Conservation (phyloP, 1,139 yeast genomes). For the Yamadazyma friedrichii region DNA sequence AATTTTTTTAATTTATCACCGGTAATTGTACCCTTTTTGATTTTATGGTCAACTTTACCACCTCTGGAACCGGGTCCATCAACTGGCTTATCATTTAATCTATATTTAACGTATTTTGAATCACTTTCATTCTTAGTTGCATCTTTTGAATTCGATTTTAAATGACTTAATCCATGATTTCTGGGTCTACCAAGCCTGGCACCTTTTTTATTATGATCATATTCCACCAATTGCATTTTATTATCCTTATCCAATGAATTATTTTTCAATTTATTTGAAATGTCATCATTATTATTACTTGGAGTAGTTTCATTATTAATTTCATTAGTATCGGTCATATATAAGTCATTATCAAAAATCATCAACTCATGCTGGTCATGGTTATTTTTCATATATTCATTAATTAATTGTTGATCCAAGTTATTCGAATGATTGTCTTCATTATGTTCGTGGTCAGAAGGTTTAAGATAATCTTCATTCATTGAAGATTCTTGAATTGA, state of each 20-base stretch:
- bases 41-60: conserved; percentile 25
- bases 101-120: conserved; percentile 34
- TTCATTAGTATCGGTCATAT: conserved; percentile 4
- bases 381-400: conserved; percentile 45
- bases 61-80: conserved; percentile 49
- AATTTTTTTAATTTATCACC: conserved; percentile 19
- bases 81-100: conserved; percentile 37
- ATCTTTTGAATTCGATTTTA: conserved; percentile 20
- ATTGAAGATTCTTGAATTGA: conserved; percentile 2
- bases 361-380: neutral
- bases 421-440: neutral
- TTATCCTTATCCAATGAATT: conserved; percentile 6
- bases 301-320: conserved; percentile 1
- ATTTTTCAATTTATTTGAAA: neutral
- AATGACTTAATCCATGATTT: conserved; percentile 21
- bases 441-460: neutral
- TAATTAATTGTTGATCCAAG: conserved; percentile 27
- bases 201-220: conserved; percentile 31
- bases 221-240: conserved; percentile 27
- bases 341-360: conserved; percentile 4
- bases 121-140: conserved; percentile 31
- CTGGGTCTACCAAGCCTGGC: conserved; percentile 39
- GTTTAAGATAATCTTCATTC: neutral
- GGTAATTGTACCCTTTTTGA: conserved; percentile 31
- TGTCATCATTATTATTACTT: neutral